Evolutionary conservation across 2,329 filamentous ascomycete genomes (phyloP).

Genomic region (Phialophora macrospora): DNA sequence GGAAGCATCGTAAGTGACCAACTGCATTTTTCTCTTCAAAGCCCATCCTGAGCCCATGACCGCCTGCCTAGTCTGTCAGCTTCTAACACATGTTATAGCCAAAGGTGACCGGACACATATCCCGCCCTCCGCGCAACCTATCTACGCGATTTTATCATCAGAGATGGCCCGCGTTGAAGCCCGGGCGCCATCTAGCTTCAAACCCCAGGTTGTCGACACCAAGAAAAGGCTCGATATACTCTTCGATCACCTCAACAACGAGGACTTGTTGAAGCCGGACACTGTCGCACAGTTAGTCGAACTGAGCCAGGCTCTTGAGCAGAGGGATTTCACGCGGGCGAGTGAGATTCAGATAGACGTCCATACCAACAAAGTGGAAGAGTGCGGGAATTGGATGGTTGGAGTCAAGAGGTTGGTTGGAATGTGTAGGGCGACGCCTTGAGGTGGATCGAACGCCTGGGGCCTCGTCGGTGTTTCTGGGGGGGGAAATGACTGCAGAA

Average conservation of each 20-base stretch:
- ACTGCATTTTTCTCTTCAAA: neutral
- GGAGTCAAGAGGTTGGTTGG: conserved; percentile 77
- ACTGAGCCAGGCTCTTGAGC: conserved; percentile 67
- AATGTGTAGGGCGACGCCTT: conserved; percentile 78
- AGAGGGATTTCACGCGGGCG: conserved; percentile 71
- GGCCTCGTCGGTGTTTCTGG: too few species aligned
- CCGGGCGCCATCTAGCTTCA: conserved; percentile 84
- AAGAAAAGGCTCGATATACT: conserved; percentile 89
- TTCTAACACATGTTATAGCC: conserved; percentile 47
- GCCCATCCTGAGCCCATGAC: neutral
- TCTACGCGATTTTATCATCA: conserved; percentile 78
- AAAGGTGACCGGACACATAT: conserved; percentile 90
- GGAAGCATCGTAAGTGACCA: conserved; percentile 67
- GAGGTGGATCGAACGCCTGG: conserved; percentile 16
- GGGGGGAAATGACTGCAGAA: neutral
- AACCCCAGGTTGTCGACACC: conserved; percentile 87
- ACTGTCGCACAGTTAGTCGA: conserved; percentile 59
- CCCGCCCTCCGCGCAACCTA: conserved; percentile 71
- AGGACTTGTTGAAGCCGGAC: conserved; percentile 81
- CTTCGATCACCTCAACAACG: conserved; percentile 98
- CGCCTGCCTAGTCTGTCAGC: neutral
- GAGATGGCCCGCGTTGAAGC: conserved; percentile 89
- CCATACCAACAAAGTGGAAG: conserved; percentile 74
- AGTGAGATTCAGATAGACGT: conserved; percentile 74
- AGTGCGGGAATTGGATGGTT: conserved; percentile 87